phyloP scores from a whole-genome alignment of 139 green algal species.

The Ettlia oleoabundans region DNA sequence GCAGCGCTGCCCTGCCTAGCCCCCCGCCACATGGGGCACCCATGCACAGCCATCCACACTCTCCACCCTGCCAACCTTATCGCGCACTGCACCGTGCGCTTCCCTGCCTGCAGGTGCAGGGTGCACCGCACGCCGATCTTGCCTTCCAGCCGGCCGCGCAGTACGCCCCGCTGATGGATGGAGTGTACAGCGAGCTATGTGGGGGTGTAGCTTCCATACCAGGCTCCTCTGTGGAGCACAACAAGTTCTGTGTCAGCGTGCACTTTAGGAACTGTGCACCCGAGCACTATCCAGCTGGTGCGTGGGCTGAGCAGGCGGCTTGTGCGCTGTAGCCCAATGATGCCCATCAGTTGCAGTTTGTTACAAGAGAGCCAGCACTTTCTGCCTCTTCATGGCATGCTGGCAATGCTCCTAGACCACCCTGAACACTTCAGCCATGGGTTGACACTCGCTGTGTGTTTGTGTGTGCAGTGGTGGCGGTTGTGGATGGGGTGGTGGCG shows the following conservation, averaged over 20 bases:
- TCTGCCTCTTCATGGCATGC: too few species aligned
- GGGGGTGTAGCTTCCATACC: conserved; percentile 56
- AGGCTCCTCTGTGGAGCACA: conserved; percentile 93
- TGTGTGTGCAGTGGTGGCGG: conserved; percentile 55
- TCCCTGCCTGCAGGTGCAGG: conserved; percentile 3
- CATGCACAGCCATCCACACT: too few species aligned
- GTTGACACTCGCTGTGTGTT: not conserved
- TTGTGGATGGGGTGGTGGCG: conserved; percentile 61
- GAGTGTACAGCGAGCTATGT: conserved; percentile 53
- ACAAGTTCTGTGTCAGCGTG: conserved; percentile 95
- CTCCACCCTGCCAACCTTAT: conserved; percentile 39
- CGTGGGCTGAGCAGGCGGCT: not conserved
- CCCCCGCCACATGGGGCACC: too few species aligned
- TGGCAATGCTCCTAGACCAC: not conserved
- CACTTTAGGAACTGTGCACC: conserved; percentile 92
- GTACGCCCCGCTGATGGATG: conserved; percentile 87
- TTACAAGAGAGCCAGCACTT: too few species aligned
- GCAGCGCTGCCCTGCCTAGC: too few species aligned
- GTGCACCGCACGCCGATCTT: conserved; percentile 7
- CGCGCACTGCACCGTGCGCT: not conserved
- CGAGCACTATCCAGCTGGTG: conserved; percentile 56
- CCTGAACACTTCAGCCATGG: not conserved
- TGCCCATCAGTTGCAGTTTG: not conserved
- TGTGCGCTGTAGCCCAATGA: not conserved
- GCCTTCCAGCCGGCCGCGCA: conserved; percentile 85